phyloP scores from a whole-genome alignment of 345 rosid genomes.

The Eucalyptus shirleyi region DNA sequence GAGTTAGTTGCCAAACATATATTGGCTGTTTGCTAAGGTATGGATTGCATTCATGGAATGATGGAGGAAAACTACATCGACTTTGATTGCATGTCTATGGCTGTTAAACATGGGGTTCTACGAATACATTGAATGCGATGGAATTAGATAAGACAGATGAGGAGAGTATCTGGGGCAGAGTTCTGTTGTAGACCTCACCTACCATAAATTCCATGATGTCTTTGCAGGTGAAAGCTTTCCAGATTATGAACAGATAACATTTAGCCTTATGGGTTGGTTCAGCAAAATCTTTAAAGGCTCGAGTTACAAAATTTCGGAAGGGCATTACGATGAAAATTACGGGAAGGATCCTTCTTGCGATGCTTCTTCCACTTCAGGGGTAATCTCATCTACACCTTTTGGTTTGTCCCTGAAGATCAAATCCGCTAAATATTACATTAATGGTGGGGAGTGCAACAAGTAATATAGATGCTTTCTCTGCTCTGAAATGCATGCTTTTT shows the following conservation, averaged over 20 bases:
- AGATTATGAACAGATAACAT: conserved; percentile 34
- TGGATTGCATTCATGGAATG: background rate
- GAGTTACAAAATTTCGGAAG: conserved; percentile 30
- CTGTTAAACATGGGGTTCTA: background rate
- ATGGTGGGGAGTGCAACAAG: background rate
- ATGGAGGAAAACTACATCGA: background rate
- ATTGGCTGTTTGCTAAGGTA: background rate
- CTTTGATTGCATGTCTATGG: background rate
- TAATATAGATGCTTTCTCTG: background rate
- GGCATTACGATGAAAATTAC: conserved; percentile 32
- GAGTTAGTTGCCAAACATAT: background rate
- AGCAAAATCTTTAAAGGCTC: conserved; percentile 76
- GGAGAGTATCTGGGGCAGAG: background rate
- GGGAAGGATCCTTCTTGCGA: conserved; percentile 24
- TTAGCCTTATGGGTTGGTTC: conserved; percentile 68
- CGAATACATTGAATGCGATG: background rate
- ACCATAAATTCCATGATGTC: background rate
- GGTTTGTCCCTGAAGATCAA: background rate
- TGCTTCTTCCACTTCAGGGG: conserved; percentile 64
- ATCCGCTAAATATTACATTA: background rate
- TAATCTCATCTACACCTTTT: conserved; percentile 5
- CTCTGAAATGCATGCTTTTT: background rate
- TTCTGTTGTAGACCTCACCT: background rate
- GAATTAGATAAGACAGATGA: background rate
- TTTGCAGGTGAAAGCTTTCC: conserved; percentile 28